phyloP scores from a whole-genome alignment of 768 basidiomycete genomes.

The Cantharellus cinnabarinus region DNA sequence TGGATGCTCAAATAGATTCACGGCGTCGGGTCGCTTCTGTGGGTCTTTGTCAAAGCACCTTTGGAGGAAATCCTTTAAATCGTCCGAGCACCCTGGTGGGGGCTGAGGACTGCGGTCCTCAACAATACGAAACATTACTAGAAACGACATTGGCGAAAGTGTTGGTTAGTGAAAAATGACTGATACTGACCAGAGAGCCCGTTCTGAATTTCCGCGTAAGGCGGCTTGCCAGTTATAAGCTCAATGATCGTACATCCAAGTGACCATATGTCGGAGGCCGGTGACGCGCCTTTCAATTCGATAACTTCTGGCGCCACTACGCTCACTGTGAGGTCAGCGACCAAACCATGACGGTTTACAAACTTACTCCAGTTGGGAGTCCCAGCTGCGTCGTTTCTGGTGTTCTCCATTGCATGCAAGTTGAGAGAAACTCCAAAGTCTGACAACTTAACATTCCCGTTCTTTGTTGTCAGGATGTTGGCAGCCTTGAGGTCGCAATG shows the following conservation, averaged over 20 bases:
- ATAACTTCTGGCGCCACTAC: conserved; percentile 92
- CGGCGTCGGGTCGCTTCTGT: conserved; percentile 58
- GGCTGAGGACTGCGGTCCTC: conserved; percentile 80
- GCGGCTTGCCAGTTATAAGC: conserved; percentile 77
- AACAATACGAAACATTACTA: conserved; percentile 95
- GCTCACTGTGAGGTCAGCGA: background rate
- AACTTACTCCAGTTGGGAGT: conserved; percentile 84
- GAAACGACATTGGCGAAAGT: conserved; percentile 2
- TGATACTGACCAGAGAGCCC: conserved; percentile 62
- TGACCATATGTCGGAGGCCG: conserved; percentile 90
- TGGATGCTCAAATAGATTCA: conserved; percentile 67
- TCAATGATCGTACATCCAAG: conserved; percentile 89
- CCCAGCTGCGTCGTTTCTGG: conserved; percentile 63
- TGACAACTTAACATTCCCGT: conserved; percentile 87
- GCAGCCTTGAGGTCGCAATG: conserved; percentile 98
- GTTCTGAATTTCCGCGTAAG: conserved; percentile 76
- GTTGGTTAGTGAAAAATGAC: background rate
- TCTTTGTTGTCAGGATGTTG: conserved; percentile 97
- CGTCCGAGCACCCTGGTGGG: conserved; percentile 58
- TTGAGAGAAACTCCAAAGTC: conserved; percentile 98
- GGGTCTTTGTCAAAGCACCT: conserved; percentile 87
- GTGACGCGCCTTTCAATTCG: conserved; percentile 80
- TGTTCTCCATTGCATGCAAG: conserved; percentile 75
- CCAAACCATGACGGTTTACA: background rate
- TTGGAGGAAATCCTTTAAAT: conserved; percentile 59